Base-by-base conservation (phyloP, 23 red algal species). In the Cyanidium caldarium region DNA sequence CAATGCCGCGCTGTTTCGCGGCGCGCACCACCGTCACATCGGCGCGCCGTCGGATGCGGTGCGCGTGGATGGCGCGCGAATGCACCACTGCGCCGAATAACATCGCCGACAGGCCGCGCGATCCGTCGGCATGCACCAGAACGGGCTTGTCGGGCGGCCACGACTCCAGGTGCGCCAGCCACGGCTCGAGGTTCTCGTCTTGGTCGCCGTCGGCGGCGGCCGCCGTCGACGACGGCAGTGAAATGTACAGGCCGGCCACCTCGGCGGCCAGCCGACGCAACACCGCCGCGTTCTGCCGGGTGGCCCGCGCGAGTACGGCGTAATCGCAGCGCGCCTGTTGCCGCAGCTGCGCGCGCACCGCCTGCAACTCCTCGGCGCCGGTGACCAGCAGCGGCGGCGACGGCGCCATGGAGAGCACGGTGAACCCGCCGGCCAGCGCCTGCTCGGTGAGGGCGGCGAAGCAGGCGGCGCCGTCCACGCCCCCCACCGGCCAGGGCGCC, bases 41-140 rank as follows among this genome's bases (percentile, higher is more conserved):
- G 25, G 83, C 91, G 30, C 80, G 76, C 33, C 46, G 77, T 15
- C 37, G 57, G 31, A 96, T 58, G 7, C 46, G 33, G 0, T 46
- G 65, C 15, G 87, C 69, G 46, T 96, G 91, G 34, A 87, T 67
- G 29, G 69, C 66, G 29, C 84, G 74, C 13, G 39, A 58, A 39
- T 57, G 70, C 5, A 96, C 78, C 10, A 96, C 78, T 14, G 84
- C 68, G 7, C 83, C 91, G 74, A 96, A 87, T 14, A 96, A 68
- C 20, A 96, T 58, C 10, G 75, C 82, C 3, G 83, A 77, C 16
- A 96, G 73, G 2, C 73, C 68, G 26, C 58, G 42, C 7, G 58
- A 46, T 17, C 91, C 84, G 31, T 46, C 42, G 35, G 83, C 80
- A 37, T 72, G 40, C 15, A 88, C 34, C 17, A 88, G 13, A 33